Evolutionary conservation across 164 flowering plant genomes (phyloP).

Genomic region (Annona squamosa): DNA sequence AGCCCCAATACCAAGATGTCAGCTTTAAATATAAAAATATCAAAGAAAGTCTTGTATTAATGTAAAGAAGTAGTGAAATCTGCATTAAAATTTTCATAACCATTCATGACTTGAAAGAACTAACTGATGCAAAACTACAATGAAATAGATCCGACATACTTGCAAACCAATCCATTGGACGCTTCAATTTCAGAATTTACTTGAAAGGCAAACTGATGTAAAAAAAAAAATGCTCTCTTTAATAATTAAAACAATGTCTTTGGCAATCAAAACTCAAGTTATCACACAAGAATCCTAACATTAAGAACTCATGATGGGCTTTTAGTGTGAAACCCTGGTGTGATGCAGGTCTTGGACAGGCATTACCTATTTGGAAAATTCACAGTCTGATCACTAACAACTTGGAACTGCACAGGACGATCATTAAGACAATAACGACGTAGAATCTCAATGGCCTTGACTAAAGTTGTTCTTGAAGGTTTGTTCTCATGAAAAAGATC

Average conservation of each 20-base stretch:
- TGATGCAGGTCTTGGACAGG: not conserved
- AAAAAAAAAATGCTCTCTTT: too few relatives aligned
- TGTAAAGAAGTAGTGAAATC: not conserved
- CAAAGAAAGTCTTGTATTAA: not conserved
- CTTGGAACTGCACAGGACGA: constrained; percentile 91
- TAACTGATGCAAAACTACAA: not conserved
- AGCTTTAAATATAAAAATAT: not conserved
- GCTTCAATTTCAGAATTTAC: not conserved
- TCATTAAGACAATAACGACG: constrained; percentile 86
- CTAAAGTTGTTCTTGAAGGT: constrained; percentile 88
- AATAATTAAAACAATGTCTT: too few relatives aligned
- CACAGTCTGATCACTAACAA: constrained; percentile 95
- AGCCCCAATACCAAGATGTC: not conserved
- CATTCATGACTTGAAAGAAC: not conserved
- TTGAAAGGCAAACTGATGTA: too few relatives aligned
- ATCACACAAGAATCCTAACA: not conserved
- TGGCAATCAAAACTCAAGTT: too few relatives aligned
- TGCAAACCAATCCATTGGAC: not conserved
- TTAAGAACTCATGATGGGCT: not conserved
- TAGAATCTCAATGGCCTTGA: constrained; percentile 87
- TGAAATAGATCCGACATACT: not conserved
- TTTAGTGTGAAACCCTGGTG: not conserved
- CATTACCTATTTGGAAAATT: constrained; percentile 75
- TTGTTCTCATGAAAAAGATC: constrained; percentile 99
- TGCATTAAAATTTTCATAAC: not conserved